phyloP scores from a whole-genome alignment of 2,329 filamentous ascomycete genomes.

The Calcarisporium arbuscula region DNA sequence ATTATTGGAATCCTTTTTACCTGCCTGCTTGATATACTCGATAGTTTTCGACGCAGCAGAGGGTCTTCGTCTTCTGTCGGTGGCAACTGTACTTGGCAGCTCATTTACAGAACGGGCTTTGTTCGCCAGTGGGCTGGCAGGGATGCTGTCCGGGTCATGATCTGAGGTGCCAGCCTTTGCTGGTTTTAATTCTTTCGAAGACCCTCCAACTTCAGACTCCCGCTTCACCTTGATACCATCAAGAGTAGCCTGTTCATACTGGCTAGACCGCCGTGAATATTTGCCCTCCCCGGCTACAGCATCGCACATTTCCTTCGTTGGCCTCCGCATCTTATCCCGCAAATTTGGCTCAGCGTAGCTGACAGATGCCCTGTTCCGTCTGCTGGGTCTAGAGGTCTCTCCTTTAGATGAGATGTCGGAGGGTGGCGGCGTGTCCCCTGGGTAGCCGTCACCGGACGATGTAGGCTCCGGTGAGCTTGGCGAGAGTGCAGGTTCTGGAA shows the following conservation, averaged over 20 bases:
- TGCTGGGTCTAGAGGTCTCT: conserved; percentile 56
- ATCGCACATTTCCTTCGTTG: conserved; percentile 69
- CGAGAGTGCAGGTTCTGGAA: conserved; percentile 35
- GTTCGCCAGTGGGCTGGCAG: conserved; percentile 35
- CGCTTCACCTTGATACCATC: conserved; percentile 25
- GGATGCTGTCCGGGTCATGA: conserved; percentile 15
- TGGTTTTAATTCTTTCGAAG: conserved; percentile 23
- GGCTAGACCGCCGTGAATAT: conserved; percentile 37
- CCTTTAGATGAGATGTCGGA: conserved; percentile 47
- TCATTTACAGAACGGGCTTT: conserved; percentile 25
- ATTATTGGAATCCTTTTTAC: conserved; percentile 3
- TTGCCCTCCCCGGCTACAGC: conserved; percentile 63
- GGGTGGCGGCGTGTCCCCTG: conserved; percentile 54
- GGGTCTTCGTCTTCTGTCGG: conserved; percentile 34
- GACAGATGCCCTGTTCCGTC: conserved; percentile 60
- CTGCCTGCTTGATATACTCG: conserved; percentile 9
- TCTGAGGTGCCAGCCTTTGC: conserved; percentile 4
- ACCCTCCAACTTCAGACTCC: conserved; percentile 22
- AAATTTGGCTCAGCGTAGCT: conserved; percentile 81
- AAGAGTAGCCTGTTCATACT: conserved; percentile 17
- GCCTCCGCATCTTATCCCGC: conserved; percentile 75
- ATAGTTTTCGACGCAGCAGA: conserved; percentile 21
- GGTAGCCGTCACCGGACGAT: conserved; percentile 24
- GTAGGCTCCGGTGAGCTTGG: conserved; percentile 44
- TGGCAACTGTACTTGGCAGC: conserved; percentile 26